Evolutionary conservation across 306 rosid genomes (phyloP), one percentile per base, ranked within the genome.

Genomic region (Begonia masoniana): DNA sequence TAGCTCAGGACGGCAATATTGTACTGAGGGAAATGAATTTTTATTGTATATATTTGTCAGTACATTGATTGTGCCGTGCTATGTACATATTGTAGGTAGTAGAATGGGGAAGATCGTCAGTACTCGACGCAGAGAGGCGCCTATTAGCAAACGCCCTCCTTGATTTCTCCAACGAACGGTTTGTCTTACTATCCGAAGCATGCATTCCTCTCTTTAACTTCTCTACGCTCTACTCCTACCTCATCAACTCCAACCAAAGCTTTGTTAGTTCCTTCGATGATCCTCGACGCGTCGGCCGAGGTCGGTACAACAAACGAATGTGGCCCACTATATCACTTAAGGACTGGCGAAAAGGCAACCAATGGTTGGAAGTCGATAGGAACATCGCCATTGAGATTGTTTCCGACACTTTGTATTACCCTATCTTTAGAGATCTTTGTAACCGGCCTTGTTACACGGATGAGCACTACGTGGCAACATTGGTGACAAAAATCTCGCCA

Each of bases 131-230:
- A 1, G 76, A 77, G 50, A 57, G 78, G 5, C 73, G 78, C 4
- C 73, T 72, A 19, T 16, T 76, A 35, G 70, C 70, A 7, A 76
- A 76, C 57, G 73, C 82, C n/a, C 55, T 72, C 0, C 75, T 76
- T 2, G 76, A 76, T 43, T 50, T 72, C 62, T 76, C 82, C n/a
- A 76, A 72, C 42, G 70, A 72, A 49, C 64, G 82, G 21, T 76
- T 76, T 47, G 55, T 72, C 10, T 56, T 65, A n/a, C 73, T 76
- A 10, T 76, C 78, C 0, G 78, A 76, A 56, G 39, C 73, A 10
- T 72, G 82, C 68, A 69, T 69, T 41, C 82, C 78, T 17, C 61
- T 69, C 3, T 72, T 68, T 49, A 72, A 66, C 68, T 72, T 76
- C 64, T 50, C 71, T 12, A 76, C 62, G 6, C 7, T 72, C 51